Base-by-base conservation (phyloP, 345 rosid genomes). In the Angophora floribunda region DNA sequence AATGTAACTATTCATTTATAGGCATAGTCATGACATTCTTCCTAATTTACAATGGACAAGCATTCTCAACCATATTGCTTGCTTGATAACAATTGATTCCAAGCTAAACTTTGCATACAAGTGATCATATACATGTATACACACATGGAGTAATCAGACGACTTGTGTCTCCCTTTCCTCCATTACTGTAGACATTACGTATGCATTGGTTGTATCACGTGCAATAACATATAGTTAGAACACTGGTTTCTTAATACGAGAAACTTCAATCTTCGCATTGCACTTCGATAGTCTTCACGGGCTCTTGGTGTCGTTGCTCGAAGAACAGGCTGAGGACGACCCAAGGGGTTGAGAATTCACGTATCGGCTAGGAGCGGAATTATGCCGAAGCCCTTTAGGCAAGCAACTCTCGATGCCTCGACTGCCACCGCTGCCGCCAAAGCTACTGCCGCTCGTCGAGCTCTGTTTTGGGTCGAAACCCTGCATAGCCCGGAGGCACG, bases 311-410 rank as follows among this genome's bases (percentile, higher is more conserved):
- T 24, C 47, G 2, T 22, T 79, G 10, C n/a, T 15, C 3, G 87
- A 21, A 4, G 93, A 67, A 14, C 90, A 88, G 51, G 95, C 93
- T 28, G 88, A 8, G 61, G 91, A 87, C 4, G 96, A 93, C 41
- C 93, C 92, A 19, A 85, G 90, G 41, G 95, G 91, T 10, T 90
- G 86, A 44, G 89, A 85, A 21, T 95, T 95, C 87, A 91, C 92
- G 67, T 94, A 95, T 21, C 94, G 92, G 84, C 97, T 95, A 1
- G 97, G 97, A 0, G 95, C 97, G 1, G 97, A 95, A 52, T 78
- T 88, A 44, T 24, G 90, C n/a, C 91, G 95, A 75, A 90, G 90
- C 16, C 97, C 95, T 86, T 94, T 95, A 3, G 97, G 97, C 92
- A 95, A 21, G 91, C 97, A 95, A 87, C 87, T 85, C 87, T 90